A percentile compares a stretch with the other conserved stretches of the same genome.
Conservation (phyloP, 257 asterid genomes). For the Striga asiatica region DNA sequence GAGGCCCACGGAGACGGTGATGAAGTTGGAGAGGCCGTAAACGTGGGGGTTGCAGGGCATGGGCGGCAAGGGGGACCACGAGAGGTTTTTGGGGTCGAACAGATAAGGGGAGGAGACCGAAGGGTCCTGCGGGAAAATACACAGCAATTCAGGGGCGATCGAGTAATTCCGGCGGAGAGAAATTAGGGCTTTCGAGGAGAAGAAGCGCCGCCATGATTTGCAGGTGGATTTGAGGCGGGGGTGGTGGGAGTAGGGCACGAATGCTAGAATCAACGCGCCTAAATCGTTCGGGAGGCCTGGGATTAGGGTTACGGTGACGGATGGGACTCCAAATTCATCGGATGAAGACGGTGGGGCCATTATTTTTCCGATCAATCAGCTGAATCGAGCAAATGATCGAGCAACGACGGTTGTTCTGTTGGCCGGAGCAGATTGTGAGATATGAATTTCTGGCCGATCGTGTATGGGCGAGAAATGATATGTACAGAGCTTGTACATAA, state of each 20-base stretch:
- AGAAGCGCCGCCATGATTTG: slow-evolving; percentile 68
- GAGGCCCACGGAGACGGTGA: slow-evolving; percentile 48
- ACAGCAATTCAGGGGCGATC: slow-evolving; percentile 39
- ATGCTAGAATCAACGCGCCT: slow-evolving; percentile 55
- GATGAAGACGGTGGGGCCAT: slow-evolving; percentile 48
- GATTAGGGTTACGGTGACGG: slow-evolving; percentile 46
- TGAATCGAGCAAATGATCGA: background rate
- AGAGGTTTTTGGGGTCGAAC: slow-evolving; percentile 55
- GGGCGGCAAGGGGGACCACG: slow-evolving; percentile 68
- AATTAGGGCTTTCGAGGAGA: slow-evolving; percentile 50
- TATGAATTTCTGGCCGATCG: slow-evolving; percentile 14
- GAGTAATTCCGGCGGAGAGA: slow-evolving; percentile 47
- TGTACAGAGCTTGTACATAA: slow-evolving; percentile 5
- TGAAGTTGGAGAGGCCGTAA: slow-evolving; percentile 74
- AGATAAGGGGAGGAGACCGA: slow-evolving; percentile 59
- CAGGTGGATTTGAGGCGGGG: slow-evolving; percentile 62
- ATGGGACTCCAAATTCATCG: slow-evolving; percentile 31
- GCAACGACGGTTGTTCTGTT: background rate
- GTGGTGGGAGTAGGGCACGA: slow-evolving; percentile 66
- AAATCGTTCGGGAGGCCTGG: slow-evolving; percentile 83
- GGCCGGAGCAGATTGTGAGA: background rate
- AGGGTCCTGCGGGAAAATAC: slow-evolving; percentile 84
- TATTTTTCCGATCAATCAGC: slow-evolving; percentile 8
- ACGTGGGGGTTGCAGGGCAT: slow-evolving; percentile 91
- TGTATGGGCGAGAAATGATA: background rate